Base-by-base conservation (phyloP, 2,329 filamentous ascomycete genomes). In the Xylariales sp. region DNA sequence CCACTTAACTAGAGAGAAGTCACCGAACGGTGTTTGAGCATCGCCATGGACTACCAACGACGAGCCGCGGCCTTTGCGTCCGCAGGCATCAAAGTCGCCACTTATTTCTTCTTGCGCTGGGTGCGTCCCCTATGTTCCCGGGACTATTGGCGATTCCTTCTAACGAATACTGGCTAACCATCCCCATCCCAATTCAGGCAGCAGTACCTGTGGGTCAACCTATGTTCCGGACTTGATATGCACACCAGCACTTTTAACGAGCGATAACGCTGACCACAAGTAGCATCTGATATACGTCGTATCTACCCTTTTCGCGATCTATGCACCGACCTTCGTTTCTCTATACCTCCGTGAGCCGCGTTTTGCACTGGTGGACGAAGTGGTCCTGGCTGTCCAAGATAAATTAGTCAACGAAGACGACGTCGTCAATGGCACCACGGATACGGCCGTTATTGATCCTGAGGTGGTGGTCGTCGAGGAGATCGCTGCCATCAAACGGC, bases 381-480 rank as follows among this genome's bases (percentile, higher is more conserved):
- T 83, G 16, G 74, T 83, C 38, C 55, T 83, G 5, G 61, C 61
- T 2, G 57, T 80, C 6, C 74, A 66, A 16, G 69, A 80, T 43
- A 69, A 66, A 5, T 55, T 59, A 5, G 33, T 64, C 48, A 64
- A 50, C 39, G 55, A 59, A 15, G 59, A 65, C 33, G 60, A 65
- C 46, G 47, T 56, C 29, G 46, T 43, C 33, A 44, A 61, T 38
- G 58, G 47, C 43, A 35, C 47, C 54, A 46, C 51, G 14, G 46
- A 56, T 24, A 49, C 50, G 21, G 53, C 62, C 17, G 43, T 71
- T 19, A 52, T 69, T 5, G 56, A 65, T 14, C 66, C 74, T 40
- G 67, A 79, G 41, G 64, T 88, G 24, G 72, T 78, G 19, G 65
- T 88, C 17, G 57, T 79, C 40, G 83, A 89, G 55, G 81, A 74